A percentile compares a stretch with the other conserved stretches of the same genome.
phyloP scores from a whole-genome alignment of 2,329 filamentous ascomycete genomes.

The Epichloe baconii region DNA sequence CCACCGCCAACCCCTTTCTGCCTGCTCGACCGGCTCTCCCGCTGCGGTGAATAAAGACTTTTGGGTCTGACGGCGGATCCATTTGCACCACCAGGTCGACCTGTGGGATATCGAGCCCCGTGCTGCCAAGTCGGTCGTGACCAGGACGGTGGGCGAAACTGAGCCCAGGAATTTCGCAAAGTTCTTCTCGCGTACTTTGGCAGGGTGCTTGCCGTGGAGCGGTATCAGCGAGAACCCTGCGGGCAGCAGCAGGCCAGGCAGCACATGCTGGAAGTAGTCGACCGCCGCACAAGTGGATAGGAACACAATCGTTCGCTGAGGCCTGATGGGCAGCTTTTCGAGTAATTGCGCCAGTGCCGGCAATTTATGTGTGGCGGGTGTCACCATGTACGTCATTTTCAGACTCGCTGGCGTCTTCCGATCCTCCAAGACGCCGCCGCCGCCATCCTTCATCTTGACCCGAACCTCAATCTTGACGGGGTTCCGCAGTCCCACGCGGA shows the following conservation, averaged over 20 bases:
- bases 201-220: constrained; percentile 82
- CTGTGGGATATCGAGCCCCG: constrained; percentile 79
- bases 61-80: constrained; percentile 72
- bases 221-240: constrained; percentile 58
- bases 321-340: constrained; percentile 53
- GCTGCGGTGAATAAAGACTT: constrained; percentile 88
- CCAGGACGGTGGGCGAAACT: constrained; percentile 61
- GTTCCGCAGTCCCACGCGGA: constrained; percentile 82
- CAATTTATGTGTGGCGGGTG: constrained; percentile 67
- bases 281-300: constrained; percentile 89
- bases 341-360: constrained; percentile 61
- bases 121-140: constrained; percentile 88
- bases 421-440: constrained; percentile 55
- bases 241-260: constrained; percentile 63
- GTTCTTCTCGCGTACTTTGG: constrained; percentile 79
- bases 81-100: constrained; percentile 87
- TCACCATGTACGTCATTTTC: constrained; percentile 76
- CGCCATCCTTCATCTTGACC: constrained; percentile 61
- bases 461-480: constrained; percentile 91
- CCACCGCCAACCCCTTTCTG: constrained; percentile 68
- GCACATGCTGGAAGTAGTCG: constrained; percentile 78
- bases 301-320: constrained; percentile 81
- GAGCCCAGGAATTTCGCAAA: constrained; percentile 69
- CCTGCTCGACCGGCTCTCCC: constrained; percentile 85
- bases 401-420: constrained; percentile 82